phyloP scores from a whole-genome alignment of 192 early-diverging fungal species.

The Umbelopsis ramanniana region DNA sequence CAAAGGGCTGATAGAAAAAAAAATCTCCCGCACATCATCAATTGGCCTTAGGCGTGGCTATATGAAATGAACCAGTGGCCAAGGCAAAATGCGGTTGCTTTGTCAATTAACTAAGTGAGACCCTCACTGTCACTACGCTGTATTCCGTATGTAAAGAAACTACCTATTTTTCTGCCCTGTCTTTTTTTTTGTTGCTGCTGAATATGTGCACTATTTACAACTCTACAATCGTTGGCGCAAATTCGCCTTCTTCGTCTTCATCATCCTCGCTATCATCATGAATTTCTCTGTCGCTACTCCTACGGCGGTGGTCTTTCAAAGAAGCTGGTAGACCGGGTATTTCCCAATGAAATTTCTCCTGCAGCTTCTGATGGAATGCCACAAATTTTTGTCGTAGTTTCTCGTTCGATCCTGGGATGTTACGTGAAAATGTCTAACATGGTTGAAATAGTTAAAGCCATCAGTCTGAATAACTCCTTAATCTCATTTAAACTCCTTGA shows the following conservation, averaged over 20 bases:
- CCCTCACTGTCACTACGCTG: neutral
- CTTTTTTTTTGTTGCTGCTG: neutral
- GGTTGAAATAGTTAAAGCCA: slow-evolving; percentile 4
- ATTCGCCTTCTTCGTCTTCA: slow-evolving; percentile 68
- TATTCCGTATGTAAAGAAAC: neutral
- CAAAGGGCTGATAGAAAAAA: neutral
- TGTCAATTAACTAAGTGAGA: neutral
- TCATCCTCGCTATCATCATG: slow-evolving; percentile 27
- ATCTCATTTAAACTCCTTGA: slow-evolving; percentile 4
- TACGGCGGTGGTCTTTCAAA: neutral
- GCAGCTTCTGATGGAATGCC: slow-evolving; percentile 54
- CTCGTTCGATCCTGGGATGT: slow-evolving; percentile 30
- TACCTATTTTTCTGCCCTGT: neutral
- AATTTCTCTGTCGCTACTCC: slow-evolving; percentile 17
- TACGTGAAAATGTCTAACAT: slow-evolving; percentile 32
- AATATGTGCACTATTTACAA: slow-evolving; percentile 14
- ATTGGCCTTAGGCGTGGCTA: neutral
- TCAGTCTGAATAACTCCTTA: no score
- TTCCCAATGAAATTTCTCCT: slow-evolving; percentile 66
- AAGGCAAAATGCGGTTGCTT: slow-evolving; percentile 5
- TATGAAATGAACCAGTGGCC: slow-evolving; percentile 10
- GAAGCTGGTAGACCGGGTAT: slow-evolving; percentile 36
- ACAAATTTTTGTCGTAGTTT: slow-evolving; percentile 47
- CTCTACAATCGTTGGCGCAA: slow-evolving; percentile 72
- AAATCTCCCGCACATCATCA: slow-evolving; percentile 6